Conservation (phyloP, 1,284 basidiomycete genomes). For the Uromyces viciae-fabae region DNA sequence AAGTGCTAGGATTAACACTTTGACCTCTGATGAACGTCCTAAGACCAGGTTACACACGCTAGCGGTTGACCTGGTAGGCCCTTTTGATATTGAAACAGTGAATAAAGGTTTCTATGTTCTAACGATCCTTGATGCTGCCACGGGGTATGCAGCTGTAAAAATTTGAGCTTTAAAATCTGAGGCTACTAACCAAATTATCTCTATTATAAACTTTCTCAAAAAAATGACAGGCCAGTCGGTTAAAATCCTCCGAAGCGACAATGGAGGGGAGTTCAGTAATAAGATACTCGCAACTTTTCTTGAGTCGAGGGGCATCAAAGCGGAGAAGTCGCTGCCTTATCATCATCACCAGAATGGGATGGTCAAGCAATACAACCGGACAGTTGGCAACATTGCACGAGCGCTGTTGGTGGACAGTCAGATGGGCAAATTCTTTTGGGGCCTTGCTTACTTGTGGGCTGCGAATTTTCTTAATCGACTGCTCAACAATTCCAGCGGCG, state of each 20-base stretch:
- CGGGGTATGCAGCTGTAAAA: neutral
- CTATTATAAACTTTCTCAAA: neutral
- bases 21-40: neutral
- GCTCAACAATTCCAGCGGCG: neutral
- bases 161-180: neutral
- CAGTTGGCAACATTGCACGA: neutral
- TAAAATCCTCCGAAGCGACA: neutral
- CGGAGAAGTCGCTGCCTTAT: neutral
- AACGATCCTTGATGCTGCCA: neutral
- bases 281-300: neutral
- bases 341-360: slow-evolving; percentile 9
- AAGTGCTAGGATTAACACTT: no score
- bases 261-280: slow-evolving; percentile 10
- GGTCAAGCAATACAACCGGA: slow-evolving; percentile 1
- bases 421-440: neutral
- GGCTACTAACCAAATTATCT: neutral
- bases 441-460: neutral
- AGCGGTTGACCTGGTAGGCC: neutral
- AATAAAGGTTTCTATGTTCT: neutral
- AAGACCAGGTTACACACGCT: neutral
- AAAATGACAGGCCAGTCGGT: neutral
- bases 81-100: neutral
- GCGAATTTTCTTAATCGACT: neutral
- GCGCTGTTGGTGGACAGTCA: neutral
- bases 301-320: neutral